phyloP scores from a whole-genome alignment of 2,329 filamentous ascomycete species.

The Penicillium sp. region DNA sequence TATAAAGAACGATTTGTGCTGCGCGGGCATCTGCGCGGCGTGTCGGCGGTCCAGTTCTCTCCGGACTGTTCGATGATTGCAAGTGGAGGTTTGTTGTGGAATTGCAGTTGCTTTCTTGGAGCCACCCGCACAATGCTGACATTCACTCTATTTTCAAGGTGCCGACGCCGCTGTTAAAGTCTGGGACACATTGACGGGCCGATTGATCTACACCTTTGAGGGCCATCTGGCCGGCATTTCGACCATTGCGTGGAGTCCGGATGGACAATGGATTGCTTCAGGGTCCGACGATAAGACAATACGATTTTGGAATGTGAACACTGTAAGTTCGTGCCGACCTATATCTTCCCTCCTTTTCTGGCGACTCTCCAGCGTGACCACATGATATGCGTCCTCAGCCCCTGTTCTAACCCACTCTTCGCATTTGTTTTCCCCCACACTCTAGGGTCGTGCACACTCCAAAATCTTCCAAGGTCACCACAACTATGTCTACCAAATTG shows the following conservation, averaged over 20 bases:
- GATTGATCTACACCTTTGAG: slow-evolving; percentile 79
- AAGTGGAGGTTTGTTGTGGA: slow-evolving; percentile 57
- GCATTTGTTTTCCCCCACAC: not conserved
- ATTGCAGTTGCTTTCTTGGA: too few species aligned
- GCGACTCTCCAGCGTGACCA: too few species aligned
- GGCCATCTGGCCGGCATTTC: slow-evolving; percentile 91
- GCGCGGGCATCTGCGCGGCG: slow-evolving; percentile 68
- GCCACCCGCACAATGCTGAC: not conserved
- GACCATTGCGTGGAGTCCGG: slow-evolving; percentile 88
- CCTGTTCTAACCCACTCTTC: too few species aligned
- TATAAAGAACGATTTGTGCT: slow-evolving; percentile 67
- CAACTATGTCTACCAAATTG: slow-evolving; percentile 90
- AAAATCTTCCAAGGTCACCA: slow-evolving; percentile 74
- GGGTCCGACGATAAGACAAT: slow-evolving; percentile 97
- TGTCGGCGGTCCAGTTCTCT: slow-evolving; percentile 84
- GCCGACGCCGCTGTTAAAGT: slow-evolving; percentile 88
- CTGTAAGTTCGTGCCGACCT: too few species aligned
- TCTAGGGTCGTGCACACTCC: slow-evolving; percentile 51
- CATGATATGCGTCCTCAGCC: too few species aligned
- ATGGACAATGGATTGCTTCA: slow-evolving; percentile 78
- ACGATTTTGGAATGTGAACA: slow-evolving; percentile 71
- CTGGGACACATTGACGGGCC: slow-evolving; percentile 74
- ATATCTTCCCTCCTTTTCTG: too few species aligned
- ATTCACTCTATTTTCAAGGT: slow-evolving; percentile 37
- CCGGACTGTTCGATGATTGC: slow-evolving; percentile 87